These are phyloP conservation scores for Polyporus arcularius DNA, from an alignment of 768 basidiomycete species.

Conservation along the genomic window DNA sequence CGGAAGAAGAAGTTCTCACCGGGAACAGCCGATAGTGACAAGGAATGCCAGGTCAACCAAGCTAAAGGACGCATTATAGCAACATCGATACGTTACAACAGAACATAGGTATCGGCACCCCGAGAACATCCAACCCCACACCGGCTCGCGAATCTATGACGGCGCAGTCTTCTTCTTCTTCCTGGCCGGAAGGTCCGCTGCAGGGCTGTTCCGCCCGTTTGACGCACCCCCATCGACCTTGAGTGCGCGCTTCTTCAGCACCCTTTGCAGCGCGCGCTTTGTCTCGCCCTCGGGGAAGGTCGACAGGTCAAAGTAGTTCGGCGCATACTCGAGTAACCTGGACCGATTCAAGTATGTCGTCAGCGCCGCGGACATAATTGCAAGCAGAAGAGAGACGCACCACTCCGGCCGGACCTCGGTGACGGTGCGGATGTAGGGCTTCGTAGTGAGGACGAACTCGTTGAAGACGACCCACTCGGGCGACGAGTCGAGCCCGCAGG, in stretches of 20 bases:
- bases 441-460: constrained; percentile 91
- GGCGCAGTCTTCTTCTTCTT: neutral
- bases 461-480: constrained; percentile 95
- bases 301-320: constrained; percentile 19
- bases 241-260: constrained; percentile 21
- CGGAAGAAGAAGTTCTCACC: too few species aligned
- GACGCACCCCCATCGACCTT: constrained; percentile 12
- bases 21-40: too few species aligned
- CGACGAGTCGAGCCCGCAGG: constrained; percentile 81
- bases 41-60: too few species aligned
- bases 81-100: too few species aligned
- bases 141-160: too few species aligned
- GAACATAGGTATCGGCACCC: too few species aligned
- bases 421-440: constrained; percentile 88
- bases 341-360: neutral
- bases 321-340: constrained; percentile 60
- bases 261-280: constrained; percentile 25
- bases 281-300: constrained; percentile 26
- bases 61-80: too few species aligned
- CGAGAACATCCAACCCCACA: too few species aligned
- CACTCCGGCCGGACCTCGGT: constrained; percentile 87
- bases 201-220: constrained; percentile 13
- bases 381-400: constrained; percentile 36
- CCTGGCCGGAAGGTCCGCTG: neutral
- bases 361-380: neutral